Conservation (phyloP, 495 filamentous ascomycete species). For the Annulohypoxylon bovei region DNA sequence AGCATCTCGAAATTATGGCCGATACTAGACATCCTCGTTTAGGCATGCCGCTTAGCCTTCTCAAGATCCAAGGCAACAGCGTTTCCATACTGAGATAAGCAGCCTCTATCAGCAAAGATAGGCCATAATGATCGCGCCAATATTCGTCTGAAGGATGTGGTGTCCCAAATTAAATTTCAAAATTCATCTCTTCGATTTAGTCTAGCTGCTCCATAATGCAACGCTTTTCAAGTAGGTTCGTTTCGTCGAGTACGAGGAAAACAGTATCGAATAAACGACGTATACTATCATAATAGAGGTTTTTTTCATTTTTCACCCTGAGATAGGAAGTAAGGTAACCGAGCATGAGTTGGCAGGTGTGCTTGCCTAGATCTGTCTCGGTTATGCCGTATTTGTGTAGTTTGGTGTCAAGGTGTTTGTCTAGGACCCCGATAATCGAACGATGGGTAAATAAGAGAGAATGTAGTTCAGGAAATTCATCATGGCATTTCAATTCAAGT, state of each 20-base stretch:
- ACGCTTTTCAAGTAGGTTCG: background rate
- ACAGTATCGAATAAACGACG: no score
- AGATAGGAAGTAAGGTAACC: background rate
- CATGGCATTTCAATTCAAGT: background rate
- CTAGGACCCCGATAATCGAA: constrained; percentile 15
- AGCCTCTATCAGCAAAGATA: background rate
- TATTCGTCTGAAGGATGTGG: background rate
- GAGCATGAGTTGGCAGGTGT: background rate
- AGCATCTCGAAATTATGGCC: background rate
- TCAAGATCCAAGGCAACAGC: background rate
- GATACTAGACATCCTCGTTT: background rate
- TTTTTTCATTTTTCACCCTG: background rate
- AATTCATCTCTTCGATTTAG: background rate
- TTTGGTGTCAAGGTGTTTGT: background rate
- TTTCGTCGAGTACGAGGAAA: background rate
- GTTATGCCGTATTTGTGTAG: background rate
- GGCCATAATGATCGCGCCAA: no score
- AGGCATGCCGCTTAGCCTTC: background rate
- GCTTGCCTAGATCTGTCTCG: background rate
- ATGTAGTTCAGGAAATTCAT: background rate
- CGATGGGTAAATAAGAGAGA: background rate
- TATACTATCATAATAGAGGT: no score
- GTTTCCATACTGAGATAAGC: background rate
- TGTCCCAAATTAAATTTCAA: background rate
- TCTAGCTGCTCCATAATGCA: background rate